These are phyloP conservation scores for Lenzites betulinus DNA, from an alignment of 768 basidiomycete genomes.

Conservation along the genomic window DNA sequence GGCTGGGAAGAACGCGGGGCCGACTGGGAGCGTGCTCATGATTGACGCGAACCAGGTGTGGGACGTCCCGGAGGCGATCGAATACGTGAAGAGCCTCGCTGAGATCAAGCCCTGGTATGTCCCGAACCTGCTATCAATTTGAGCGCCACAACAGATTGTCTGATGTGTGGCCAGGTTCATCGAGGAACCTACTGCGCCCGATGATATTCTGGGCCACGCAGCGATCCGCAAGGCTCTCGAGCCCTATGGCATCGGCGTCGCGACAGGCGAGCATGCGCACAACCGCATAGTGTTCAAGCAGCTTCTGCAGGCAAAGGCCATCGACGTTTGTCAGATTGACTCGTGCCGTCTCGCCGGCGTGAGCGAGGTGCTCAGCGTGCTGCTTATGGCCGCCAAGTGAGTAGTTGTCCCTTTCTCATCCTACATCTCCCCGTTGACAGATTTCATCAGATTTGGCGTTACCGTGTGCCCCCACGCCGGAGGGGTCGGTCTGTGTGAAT, in stretches of 20 bases:
- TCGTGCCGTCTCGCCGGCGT: constrained; percentile 93
- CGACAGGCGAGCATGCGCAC: constrained; percentile 94
- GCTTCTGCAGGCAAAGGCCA: constrained; percentile 84
- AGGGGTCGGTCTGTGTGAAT: constrained; percentile 91
- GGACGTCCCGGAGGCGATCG: constrained; percentile 92
- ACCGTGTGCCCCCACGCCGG: constrained; percentile 94
- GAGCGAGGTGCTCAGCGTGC: constrained; percentile 86
- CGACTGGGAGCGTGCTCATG: constrained; percentile 93
- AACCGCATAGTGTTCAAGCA: constrained; percentile 97
- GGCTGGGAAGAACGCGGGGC: constrained; percentile 89
- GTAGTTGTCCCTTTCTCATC: constrained; percentile 19
- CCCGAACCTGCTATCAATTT: neutral
- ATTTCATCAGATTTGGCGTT: constrained; percentile 64
- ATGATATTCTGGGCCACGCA: constrained; percentile 86
- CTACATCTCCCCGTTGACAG: neutral
- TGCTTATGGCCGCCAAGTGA: constrained; percentile 89
- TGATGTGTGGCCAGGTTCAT: constrained; percentile 66
- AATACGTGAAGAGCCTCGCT: constrained; percentile 80
- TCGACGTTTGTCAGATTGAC: constrained; percentile 96
- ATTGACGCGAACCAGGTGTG: constrained; percentile 97
- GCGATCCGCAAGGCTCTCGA: constrained; percentile 77
- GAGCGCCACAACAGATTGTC: neutral
- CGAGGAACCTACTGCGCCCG: constrained; percentile 91
- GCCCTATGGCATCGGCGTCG: constrained; percentile 82
- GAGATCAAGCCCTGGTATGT: constrained; percentile 84